Conservation (phyloP, 2,329 filamentous ascomycete genomes). For the Ophiostoma piceae region DNA sequence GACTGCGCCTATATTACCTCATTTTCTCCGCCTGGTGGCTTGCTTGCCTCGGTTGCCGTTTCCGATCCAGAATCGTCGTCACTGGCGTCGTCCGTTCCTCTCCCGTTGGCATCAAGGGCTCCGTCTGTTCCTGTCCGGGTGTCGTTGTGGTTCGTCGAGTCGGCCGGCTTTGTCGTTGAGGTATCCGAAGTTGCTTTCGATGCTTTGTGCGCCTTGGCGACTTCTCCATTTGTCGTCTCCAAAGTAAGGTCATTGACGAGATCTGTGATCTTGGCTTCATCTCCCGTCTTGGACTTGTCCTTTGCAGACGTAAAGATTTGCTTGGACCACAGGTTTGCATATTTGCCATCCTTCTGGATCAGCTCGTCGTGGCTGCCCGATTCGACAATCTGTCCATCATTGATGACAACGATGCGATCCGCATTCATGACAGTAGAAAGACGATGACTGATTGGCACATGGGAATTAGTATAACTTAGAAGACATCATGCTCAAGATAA, state of each 20-base stretch:
- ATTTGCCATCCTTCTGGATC: conserved; percentile 54
- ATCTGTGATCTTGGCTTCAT: conserved; percentile 28
- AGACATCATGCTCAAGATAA: too few relatives aligned
- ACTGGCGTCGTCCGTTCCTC: conserved; percentile 27
- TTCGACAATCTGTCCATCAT: conserved; percentile 58
- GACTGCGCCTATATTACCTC: conserved; percentile 44
- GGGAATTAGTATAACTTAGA: neutral
- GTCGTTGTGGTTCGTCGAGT: neutral
- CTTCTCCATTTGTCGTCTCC: conserved; percentile 36
- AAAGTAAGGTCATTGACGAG: conserved; percentile 38
- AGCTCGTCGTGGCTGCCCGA: conserved; percentile 57
- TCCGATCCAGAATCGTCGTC: conserved; percentile 24
- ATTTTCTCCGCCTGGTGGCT: conserved; percentile 40
- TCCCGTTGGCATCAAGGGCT: neutral
- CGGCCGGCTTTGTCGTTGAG: neutral
- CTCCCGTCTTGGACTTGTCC: conserved; percentile 33
- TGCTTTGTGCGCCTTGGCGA: conserved; percentile 34
- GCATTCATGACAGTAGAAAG: conserved; percentile 67
- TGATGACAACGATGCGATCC: conserved; percentile 61
- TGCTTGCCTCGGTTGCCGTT: conserved; percentile 29
- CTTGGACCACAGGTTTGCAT: conserved; percentile 60
- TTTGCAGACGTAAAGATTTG: conserved; percentile 49
- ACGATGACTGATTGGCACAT: conserved; percentile 47
- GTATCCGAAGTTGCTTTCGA: neutral
- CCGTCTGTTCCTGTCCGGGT: neutral